These are phyloP conservation scores for Sphaerobolus stellatus DNA, from an alignment of 1,284 basidiomycete species.

Conservation along the genomic window DNA sequence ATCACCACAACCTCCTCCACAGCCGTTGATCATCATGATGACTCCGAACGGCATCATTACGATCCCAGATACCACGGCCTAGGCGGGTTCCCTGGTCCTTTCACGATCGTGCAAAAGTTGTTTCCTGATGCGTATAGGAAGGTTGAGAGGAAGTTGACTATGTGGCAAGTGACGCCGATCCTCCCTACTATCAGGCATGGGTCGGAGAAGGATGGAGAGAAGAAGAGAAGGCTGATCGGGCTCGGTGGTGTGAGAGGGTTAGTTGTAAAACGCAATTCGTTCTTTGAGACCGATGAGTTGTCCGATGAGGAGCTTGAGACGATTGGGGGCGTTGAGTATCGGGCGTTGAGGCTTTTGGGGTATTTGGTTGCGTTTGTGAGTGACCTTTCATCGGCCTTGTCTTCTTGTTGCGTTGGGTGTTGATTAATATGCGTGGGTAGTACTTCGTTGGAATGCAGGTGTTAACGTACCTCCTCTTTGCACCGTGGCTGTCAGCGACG, in stretches of 20 bases:
- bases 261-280: constrained; percentile 16
- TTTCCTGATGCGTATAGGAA: constrained; percentile 38
- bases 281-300: constrained; percentile 16
- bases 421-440: constrained; percentile 26
- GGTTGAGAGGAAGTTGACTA: constrained; percentile 40
- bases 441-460: constrained; percentile 52
- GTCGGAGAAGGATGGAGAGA: constrained; percentile 20
- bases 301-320: constrained; percentile 69
- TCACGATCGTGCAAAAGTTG: constrained; percentile 32
- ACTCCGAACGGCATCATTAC: no score
- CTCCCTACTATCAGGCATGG: background rate
- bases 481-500: constrained; percentile 47
- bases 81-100: constrained; percentile 49
- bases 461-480: constrained; percentile 60
- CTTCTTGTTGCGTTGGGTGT: background rate
- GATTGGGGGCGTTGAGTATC: constrained; percentile 81
- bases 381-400: background rate
- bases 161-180: constrained; percentile 18
- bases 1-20: background rate
- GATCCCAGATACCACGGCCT: constrained; percentile 25
- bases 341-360: constrained; percentile 53
- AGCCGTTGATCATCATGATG: no score
- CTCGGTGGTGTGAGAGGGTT: constrained; percentile 15
- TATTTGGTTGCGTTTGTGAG: constrained; percentile 19
- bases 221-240: constrained; percentile 6